Evolutionary conservation across 345 rosid species (phyloP), one percentile per base, ranked within the genome.

Genomic region (Eucalyptus albens): DNA sequence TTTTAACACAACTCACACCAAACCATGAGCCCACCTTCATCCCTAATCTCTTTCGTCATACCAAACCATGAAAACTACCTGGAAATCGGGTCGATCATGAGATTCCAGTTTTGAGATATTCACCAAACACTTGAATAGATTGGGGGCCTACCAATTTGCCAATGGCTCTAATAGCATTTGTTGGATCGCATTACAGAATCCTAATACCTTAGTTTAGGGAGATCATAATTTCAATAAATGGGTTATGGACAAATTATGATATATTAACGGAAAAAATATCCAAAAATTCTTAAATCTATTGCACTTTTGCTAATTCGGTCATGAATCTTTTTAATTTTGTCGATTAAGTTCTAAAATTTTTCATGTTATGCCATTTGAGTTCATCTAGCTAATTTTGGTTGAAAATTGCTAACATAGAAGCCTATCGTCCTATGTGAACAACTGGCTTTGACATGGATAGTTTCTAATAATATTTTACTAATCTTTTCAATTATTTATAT

Each of bases 381-480:
- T 4, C 5, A 22, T 24, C 0, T 0, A 5, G 0, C 6, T 2
- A 0, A 56, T 56, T 56, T 56, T 56, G 29, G 13, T 3, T 0
- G 1, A 22, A 56, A 56, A 56, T 56, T 24, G 21, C 3, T 56
- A 0, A 56, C 1, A 24, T 56, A 22, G 2, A 56, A 53, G 24
- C 56, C 5, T 53, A 53, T 53, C 12, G 0, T 56, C 62, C 12
- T 56, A 56, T 24, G 2, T 56, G 62, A 29, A 4, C 0, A 3
- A 56, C 3, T 56, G 6, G 62, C 12, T 22, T 56, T 56, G 29
- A 56, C 29, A 24, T 22, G 6, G 6, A 56, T 56, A 56, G 12
- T 22, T 56, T 56, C 12, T 0, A 24, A 56, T 56, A 22, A 56
- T 56, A 56, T 56, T 56, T 56, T 56, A 22, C 21, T 22, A 56